Base-by-base conservation (phyloP, 169 alveolate genomes). In the Cryptosporidium sp. region DNA sequence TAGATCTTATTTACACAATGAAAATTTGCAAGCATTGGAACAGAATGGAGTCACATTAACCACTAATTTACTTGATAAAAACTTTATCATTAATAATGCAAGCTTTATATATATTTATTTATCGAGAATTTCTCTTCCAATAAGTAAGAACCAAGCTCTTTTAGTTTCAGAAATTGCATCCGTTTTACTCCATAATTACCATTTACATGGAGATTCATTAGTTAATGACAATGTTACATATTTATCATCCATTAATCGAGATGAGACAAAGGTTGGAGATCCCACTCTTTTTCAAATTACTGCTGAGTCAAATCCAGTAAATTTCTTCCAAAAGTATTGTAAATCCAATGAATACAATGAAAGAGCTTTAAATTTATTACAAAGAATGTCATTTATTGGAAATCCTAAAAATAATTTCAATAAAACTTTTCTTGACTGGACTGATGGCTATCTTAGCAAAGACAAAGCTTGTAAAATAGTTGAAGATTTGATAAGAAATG, bases 71-170 rank as follows among this genome's bases (percentile, higher is more conserved):
- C 7, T 42, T 23, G 69, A 80, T 62, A 60, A 44, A 44, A 26
- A 58, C 23, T 80, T 80, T 23, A 39, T 80, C 23, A 21, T 80
- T 62, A 62, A 51, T 14, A 80, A 80, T 62, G 89, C 89, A 21
- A 67, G 39, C 21, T 80, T 61, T 26, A 23, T 80, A 12, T 62
- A 67, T 29, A 26, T 62, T 26, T 67, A 80, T 31, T 8, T 80
- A 23, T 45, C 33, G 3, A 18, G 53, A 14, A 73, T 52, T 73
- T 53, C 44, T 16, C 8, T 73, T 1, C 70, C 71, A 26, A 73
- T 73, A 3, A 56, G 56, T 35, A 26, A 52, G 21, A 26, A 45
- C 8, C 9, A 6, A 18, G 86, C 86, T 52, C 29, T 73, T 4
- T 39, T 42, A 33, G 72, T 61, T 12, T 53, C 86, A 2, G 52